Percentiles rank a stretch among this genome's conserved stretches.
phyloP scores from a whole-genome alignment of 768 basidiomycete genomes.

The Xerocomellus intermedius region DNA sequence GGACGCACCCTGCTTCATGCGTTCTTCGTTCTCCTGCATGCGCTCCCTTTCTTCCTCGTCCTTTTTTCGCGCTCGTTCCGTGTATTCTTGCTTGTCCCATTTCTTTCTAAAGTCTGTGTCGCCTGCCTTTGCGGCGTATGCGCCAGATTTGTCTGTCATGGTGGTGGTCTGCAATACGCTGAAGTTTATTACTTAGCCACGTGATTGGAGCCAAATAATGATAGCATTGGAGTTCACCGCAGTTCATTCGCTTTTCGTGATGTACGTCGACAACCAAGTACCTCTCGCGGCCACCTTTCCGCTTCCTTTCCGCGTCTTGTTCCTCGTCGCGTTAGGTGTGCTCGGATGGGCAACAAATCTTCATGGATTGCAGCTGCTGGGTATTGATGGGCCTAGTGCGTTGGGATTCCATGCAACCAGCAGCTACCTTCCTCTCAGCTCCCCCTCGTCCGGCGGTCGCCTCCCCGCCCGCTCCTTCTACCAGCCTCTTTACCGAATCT shows the following conservation, averaged over 20 bases:
- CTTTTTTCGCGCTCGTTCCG: conserved; percentile 78
- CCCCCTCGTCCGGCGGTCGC: conserved; percentile 21
- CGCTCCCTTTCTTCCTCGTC: conserved; percentile 78
- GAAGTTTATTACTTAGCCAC: conserved; percentile 1
- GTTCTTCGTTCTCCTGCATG: conserved; percentile 84
- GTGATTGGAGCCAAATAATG: no score
- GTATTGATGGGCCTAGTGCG: conserved; percentile 69
- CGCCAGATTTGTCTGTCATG: conserved; percentile 35
- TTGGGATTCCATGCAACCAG: conserved; percentile 53
- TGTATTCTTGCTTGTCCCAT: conserved; percentile 95
- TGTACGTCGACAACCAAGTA: conserved; percentile 41
- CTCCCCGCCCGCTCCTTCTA: conserved; percentile 43
- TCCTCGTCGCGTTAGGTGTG: conserved; percentile 74
- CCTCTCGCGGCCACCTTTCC: conserved; percentile 66
- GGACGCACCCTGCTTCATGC: conserved; percentile 72
- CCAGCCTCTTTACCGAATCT: conserved; percentile 64
- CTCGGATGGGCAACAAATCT: conserved; percentile 93
- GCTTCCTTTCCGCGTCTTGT: conserved; percentile 88
- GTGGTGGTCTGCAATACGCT: neutral
- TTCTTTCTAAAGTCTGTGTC: conserved; percentile 84
- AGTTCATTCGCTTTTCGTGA: conserved; percentile 13
- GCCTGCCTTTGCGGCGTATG: conserved; percentile 37
- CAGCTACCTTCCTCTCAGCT: conserved; percentile 20
- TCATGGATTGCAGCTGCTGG: conserved; percentile 72
- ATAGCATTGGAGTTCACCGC: neutral